Evolutionary conservation across 2,329 filamentous ascomycete genomes (phyloP).

Genomic region (Aureobasidium pullulans): DNA sequence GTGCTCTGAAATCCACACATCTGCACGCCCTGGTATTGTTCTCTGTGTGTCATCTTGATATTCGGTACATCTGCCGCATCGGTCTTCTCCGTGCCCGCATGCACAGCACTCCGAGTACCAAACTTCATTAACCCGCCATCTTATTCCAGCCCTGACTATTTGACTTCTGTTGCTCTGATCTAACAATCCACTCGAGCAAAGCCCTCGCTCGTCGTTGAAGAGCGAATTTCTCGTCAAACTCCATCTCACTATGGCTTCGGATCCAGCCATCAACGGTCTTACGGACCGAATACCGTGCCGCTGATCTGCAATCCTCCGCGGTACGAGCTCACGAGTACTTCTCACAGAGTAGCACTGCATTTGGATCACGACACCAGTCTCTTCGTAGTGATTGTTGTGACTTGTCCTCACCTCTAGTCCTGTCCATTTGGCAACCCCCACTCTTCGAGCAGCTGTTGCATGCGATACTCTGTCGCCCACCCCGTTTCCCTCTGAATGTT

Average conservation of each 20-base stretch:
- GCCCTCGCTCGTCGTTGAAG: too few species aligned
- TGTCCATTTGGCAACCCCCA: slow-evolving; percentile 27
- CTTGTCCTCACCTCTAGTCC: not conserved
- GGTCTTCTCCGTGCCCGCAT: not conserved
- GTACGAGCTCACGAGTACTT: not conserved
- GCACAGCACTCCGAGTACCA: not conserved
- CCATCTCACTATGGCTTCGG: too few species aligned
- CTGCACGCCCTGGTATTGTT: not conserved
- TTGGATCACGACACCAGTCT: not conserved
- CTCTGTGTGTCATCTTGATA: not conserved
- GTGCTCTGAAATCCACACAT: not conserved
- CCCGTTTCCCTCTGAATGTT: slow-evolving; percentile 57
- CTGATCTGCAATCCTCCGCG: slow-evolving; percentile 4
- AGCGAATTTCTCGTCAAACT: too few species aligned
- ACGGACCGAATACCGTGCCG: not conserved
- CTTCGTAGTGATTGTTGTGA: not conserved
- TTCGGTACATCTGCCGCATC: not conserved
- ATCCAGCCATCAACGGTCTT: not conserved
- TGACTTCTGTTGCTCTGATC: not conserved
- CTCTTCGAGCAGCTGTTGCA: slow-evolving; percentile 45
- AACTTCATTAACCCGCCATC: not conserved
- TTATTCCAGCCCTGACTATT: not conserved
- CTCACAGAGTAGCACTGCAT: not conserved
- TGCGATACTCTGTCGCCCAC: slow-evolving; percentile 57
- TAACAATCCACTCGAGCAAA: not conserved